phyloP scores from a whole-genome alignment of 352 stramenopile species.

The Peronospora tabacina region DNA sequence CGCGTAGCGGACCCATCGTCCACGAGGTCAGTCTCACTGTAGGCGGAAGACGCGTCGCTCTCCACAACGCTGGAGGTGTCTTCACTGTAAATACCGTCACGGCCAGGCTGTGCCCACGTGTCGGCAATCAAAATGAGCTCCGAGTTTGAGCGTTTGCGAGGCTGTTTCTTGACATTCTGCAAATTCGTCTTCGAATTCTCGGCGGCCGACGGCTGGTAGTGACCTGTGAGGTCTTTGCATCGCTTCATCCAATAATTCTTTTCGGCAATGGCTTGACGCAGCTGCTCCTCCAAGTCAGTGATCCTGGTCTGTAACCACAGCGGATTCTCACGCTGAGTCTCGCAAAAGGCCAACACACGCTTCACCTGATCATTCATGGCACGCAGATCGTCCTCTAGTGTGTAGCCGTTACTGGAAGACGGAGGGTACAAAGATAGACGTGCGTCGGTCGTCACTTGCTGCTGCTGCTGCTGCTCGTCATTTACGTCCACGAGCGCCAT shows the following conservation, averaged over 20 bases:
- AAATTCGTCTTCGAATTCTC: slow-evolving; percentile 29
- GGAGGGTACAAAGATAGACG: slow-evolving; percentile 44
- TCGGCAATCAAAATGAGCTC: slow-evolving; percentile 79
- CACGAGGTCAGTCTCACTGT: slow-evolving; percentile 34
- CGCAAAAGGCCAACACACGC: slow-evolving; percentile 72
- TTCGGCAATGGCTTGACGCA: slow-evolving; percentile 64
- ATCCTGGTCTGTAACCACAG: slow-evolving; percentile 71
- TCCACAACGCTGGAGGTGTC: slow-evolving; percentile 40
- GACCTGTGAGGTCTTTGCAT: slow-evolving; percentile 59
- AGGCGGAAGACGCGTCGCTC: slow-evolving; percentile 44
- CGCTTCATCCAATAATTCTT: slow-evolving; percentile 89
- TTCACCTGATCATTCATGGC: slow-evolving; percentile 76
- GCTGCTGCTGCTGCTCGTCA: slow-evolving; percentile 15
- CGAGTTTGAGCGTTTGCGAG: slow-evolving; percentile 70
- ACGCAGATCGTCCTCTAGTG: slow-evolving; percentile 70
- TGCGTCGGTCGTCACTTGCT: slow-evolving; percentile 8
- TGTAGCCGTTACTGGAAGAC: slow-evolving; percentile 30
- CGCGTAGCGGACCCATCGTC: slow-evolving; percentile 25
- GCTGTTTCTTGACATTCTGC: slow-evolving; percentile 44
- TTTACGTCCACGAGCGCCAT: slow-evolving; percentile 17
- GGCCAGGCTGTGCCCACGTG: slow-evolving; percentile 56
- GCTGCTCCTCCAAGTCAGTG: slow-evolving; percentile 67
- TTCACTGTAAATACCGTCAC: slow-evolving; percentile 67
- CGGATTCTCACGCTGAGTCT: slow-evolving; percentile 62
- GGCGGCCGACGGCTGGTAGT: slow-evolving; percentile 31